Conservation (phyloP, 2,329 filamentous ascomycete species). For the Apiospora marii region DNA sequence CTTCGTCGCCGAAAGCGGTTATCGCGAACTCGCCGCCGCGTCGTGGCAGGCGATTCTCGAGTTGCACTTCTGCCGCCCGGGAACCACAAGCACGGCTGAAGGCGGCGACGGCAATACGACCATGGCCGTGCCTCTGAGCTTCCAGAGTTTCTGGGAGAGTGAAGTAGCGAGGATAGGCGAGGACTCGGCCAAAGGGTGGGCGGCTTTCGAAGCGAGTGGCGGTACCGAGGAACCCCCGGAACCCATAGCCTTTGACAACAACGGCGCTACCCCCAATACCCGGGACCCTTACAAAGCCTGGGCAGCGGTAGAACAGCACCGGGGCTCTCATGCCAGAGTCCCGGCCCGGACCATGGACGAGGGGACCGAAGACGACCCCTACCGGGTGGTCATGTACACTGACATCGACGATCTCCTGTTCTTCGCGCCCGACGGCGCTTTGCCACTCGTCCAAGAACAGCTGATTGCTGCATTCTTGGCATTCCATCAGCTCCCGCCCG, state of each 20-base stretch:
- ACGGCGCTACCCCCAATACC: constrained; percentile 38
- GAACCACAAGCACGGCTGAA: constrained; percentile 33
- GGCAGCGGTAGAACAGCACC: constrained; percentile 62
- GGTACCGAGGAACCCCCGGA: constrained; percentile 52
- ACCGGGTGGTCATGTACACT: constrained; percentile 79
- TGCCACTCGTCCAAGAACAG: constrained; percentile 48
- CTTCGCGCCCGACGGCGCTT: constrained; percentile 50
- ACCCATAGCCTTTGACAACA: constrained; percentile 37
- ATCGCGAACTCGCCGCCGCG: constrained; percentile 76
- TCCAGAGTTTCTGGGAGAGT: constrained; percentile 86
- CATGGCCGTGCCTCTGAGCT: constrained; percentile 47
- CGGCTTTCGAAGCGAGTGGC: constrained; percentile 50
- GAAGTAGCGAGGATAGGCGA: constrained; percentile 85
- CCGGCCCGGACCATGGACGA: constrained; percentile 81
- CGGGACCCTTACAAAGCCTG: constrained; percentile 60
- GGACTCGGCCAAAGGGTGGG: constrained; percentile 74
- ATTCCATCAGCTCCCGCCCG: constrained; percentile 71
- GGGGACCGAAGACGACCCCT: constrained; percentile 80
- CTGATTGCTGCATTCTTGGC: constrained; percentile 75
- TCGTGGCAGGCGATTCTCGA: constrained; percentile 87
- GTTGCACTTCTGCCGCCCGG: constrained; percentile 65
- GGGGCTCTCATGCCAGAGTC: constrained; percentile 56
- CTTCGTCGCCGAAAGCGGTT: constrained; percentile 80
- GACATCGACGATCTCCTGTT: constrained; percentile 75
- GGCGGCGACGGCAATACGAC: constrained; percentile 27